Evolutionary conservation across 1,284 basidiomycete genomes (phyloP), one percentile per base, ranked within the genome.

Genomic region (Moniliella sp.): DNA sequence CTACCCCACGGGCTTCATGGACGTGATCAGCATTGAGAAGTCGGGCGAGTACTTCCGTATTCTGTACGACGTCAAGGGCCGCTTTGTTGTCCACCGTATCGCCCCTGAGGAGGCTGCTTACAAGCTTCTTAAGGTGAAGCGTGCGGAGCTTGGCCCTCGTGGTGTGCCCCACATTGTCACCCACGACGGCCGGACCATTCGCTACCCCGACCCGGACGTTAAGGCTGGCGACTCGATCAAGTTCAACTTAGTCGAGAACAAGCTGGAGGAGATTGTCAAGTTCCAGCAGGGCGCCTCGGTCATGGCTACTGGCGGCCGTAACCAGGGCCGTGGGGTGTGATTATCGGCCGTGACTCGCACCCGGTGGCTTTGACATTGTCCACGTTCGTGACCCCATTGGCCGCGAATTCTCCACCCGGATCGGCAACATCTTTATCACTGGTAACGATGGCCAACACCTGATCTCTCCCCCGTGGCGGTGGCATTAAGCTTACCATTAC

Each of bases 21-120:
- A 97, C 65, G 88, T 94, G 42, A 72, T 99, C 63, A 75, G 81
- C 39, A 82, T 99, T 51, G 91, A 97, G 67, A 86, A 86, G 66
- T 94, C 88, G 30, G 82, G 80, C 66, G 88, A 99, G 69, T 78
- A 94, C 72, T 99, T 97, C 78, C 88, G 88, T 65, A 74, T 97
- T 51, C 72, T 99, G 32, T 97, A 97, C 72, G 91, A 97, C 63
- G 75, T 93, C 66, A 99, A 99, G 72, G 53, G 88, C 51, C 86
- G 88, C 55, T 99, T 99, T 71, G 80, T 84, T 46, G 88, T 97
- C 66, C 88, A 99, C 74, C 83, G 91, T 61, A 97, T 99, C 73
- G 86, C 84, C 46, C 72, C 79, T 32, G 91, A 97, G 69, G 88
- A 99, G 67, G 83, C 88, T 33, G 67, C 71, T 56, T 99, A 88